Conservation (phyloP, 176 grass and related monocot genomes). For the Raddia distichophylla region DNA sequence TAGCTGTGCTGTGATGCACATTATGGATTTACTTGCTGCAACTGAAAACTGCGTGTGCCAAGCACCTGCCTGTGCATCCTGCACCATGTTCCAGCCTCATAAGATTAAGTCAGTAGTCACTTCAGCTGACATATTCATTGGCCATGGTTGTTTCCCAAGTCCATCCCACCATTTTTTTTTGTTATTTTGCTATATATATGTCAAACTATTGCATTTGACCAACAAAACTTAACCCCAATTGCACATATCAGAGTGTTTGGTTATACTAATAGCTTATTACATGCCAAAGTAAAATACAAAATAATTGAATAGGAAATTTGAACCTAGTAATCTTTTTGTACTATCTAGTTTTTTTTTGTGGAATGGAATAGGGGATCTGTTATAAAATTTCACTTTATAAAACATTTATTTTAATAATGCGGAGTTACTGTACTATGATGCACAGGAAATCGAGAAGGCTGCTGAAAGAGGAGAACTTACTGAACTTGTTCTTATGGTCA, state of each 20-base stretch:
- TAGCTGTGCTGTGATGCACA: neutral
- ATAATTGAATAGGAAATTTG: slow-evolving; percentile 5
- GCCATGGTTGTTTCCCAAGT: slow-evolving; percentile 15
- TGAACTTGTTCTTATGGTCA: slow-evolving; percentile 93
- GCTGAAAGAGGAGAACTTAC: slow-evolving; percentile 92
- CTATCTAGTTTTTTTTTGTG: no score
- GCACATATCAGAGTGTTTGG: neutral
- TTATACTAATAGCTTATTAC: neutral
- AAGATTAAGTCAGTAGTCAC: neutral
- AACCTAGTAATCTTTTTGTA: neutral
- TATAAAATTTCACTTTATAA: neutral
- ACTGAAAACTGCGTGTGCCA: neutral
- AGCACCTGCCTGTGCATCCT: neutral
- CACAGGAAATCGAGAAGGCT: slow-evolving; percentile 87
- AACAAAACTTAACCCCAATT: neutral
- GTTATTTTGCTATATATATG: neutral
- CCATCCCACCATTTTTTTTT: slow-evolving; percentile 4
- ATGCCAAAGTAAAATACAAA: neutral
- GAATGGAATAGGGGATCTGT: neutral
- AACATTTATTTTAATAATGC: slow-evolving; percentile 23
- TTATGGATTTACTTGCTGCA: neutral
- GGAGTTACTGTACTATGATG: neutral
- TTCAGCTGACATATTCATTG: neutral
- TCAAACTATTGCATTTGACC: slow-evolving; percentile 19
- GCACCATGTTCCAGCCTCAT: neutral